phyloP scores from a whole-genome alignment of 1,284 basidiomycete species.

The Sanguinoderma infundibulare region DNA sequence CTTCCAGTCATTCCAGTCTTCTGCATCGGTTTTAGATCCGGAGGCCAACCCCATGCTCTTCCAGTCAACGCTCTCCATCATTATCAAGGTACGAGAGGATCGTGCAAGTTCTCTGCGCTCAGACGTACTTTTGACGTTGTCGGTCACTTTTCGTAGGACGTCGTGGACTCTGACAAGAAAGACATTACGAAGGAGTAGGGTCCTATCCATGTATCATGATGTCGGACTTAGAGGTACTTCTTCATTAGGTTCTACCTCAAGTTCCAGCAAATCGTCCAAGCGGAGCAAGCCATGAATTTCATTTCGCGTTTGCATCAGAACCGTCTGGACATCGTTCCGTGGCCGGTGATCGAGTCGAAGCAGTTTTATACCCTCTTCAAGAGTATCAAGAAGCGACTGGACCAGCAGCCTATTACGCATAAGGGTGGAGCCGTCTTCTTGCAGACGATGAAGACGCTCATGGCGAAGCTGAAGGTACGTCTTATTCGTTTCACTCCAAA shows the following conservation, averaged over 20 bases:
- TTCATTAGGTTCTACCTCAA: slow-evolving; percentile 53
- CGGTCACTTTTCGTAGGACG: too few relatives aligned
- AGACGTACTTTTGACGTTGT: too few relatives aligned
- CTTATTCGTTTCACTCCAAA: neutral
- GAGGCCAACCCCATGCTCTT: slow-evolving; percentile 60
- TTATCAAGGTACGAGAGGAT: slow-evolving; percentile 60
- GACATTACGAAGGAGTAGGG: slow-evolving; percentile 63
- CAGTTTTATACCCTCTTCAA: slow-evolving; percentile 61
- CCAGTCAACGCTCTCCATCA: slow-evolving; percentile 61
- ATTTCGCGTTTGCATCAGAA: slow-evolving; percentile 60
- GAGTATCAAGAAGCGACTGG: slow-evolving; percentile 48
- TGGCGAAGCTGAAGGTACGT: slow-evolving; percentile 66
- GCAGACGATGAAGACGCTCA: slow-evolving; percentile 61
- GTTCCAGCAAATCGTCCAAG: slow-evolving; percentile 58
- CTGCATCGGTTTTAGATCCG: slow-evolving; percentile 61
- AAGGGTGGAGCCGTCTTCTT: slow-evolving; percentile 56
- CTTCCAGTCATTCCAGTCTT: slow-evolving; percentile 69
- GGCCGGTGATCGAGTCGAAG: slow-evolving; percentile 66
- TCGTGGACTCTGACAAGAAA: slow-evolving; percentile 56
- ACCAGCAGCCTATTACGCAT: slow-evolving; percentile 54
- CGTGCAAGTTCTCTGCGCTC: too few relatives aligned
- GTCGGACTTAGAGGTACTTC: neutral
- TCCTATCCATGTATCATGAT: neutral
- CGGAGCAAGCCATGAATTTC: slow-evolving; percentile 66
- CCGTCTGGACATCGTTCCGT: slow-evolving; percentile 60